Conservation (phyloP, 1,284 basidiomycete species). For the Agaricales sp. region DNA sequence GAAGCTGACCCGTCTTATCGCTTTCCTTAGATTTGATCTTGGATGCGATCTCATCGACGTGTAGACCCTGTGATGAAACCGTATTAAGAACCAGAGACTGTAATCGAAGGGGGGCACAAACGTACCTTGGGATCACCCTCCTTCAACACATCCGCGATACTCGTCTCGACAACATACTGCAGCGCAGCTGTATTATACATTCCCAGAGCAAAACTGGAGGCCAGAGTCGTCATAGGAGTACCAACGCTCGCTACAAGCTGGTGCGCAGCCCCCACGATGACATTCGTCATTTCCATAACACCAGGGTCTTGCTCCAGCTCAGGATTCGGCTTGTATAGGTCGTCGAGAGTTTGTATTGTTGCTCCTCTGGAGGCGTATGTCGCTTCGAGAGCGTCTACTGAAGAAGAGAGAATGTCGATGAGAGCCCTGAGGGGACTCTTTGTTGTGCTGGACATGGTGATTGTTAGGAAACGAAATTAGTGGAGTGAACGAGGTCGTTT, state of each 20-base stretch:
- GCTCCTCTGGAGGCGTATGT: background rate
- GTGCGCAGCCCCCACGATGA: background rate
- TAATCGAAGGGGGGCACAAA: background rate
- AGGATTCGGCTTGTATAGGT: background rate
- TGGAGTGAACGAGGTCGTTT: too few relatives aligned
- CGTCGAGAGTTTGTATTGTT: background rate
- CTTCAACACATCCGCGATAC: background rate
- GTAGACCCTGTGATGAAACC: background rate
- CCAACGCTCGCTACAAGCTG: background rate
- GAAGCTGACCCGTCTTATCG: background rate
- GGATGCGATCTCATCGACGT: slow-evolving; percentile 1
- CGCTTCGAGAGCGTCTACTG: background rate
- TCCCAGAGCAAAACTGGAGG: background rate
- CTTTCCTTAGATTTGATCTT: background rate
- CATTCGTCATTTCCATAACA: background rate
- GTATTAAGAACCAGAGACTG: background rate
- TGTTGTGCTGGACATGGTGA: too few relatives aligned
- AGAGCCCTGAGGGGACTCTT: slow-evolving; percentile 1
- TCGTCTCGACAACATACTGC: background rate
- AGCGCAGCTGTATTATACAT: background rate
- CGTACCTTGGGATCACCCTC: background rate
- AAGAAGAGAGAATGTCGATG: background rate
- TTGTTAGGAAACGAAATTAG: too few relatives aligned
- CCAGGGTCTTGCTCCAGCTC: background rate
- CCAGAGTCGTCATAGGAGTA: background rate